Conservation (phyloP, 2,329 filamentous ascomycete genomes). For the Hypomyces perniciosus region DNA sequence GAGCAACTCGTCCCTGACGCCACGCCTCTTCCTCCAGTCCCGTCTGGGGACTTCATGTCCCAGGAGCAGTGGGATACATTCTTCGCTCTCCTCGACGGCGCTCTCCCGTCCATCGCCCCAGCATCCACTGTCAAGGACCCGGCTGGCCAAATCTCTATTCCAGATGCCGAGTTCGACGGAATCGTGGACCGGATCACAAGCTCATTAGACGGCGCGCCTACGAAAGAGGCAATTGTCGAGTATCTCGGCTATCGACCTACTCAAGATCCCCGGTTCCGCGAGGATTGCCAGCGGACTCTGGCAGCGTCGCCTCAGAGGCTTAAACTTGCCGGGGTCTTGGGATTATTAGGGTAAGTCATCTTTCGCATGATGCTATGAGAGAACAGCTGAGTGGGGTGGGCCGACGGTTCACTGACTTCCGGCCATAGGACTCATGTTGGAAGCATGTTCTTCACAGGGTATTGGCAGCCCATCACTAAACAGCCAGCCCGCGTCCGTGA, state of each 20-base stretch:
- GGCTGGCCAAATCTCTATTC: conserved; percentile 38
- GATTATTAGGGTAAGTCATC: conserved; percentile 37
- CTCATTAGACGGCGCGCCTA: conserved; percentile 33
- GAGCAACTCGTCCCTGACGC: conserved; percentile 9
- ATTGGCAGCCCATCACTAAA: conserved; percentile 53
- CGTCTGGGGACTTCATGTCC: conserved; percentile 34
- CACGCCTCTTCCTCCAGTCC: conserved; percentile 21
- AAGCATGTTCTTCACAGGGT: conserved; percentile 61
- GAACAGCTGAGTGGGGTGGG: too few relatives aligned
- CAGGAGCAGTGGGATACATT: conserved; percentile 49
- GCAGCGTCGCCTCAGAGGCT: conserved; percentile 29
- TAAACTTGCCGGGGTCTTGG: conserved; percentile 35
- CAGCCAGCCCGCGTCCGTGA: conserved; percentile 57
- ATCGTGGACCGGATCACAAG: conserved; percentile 34
- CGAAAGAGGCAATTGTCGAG: conserved; percentile 39
- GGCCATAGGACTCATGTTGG: conserved; percentile 53
- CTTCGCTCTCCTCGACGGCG: conserved; percentile 49
- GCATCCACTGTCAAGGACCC: conserved; percentile 33
- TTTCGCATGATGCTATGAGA: not conserved
- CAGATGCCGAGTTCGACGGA: conserved; percentile 44
- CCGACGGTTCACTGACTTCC: not conserved
- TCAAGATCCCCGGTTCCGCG: conserved; percentile 46
- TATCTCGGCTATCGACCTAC: conserved; percentile 49
- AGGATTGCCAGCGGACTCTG: conserved; percentile 41
- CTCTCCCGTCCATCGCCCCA: conserved; percentile 53